Evolutionary conservation across 2,329 filamentous ascomycete genomes (phyloP).

Genomic region (Pseudogymnoascus sp.): DNA sequence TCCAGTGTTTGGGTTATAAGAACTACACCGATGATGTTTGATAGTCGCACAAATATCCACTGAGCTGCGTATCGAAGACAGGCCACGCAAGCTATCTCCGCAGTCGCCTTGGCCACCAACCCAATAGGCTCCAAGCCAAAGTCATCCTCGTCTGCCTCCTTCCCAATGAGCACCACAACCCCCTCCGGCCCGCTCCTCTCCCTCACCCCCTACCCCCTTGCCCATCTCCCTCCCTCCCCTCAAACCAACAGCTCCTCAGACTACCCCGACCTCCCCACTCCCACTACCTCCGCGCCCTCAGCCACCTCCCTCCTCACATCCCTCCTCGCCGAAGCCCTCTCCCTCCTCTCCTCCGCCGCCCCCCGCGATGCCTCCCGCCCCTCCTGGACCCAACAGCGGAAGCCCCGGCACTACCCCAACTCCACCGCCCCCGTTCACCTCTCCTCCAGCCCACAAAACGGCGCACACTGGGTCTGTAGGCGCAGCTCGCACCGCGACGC

Average conservation of each 20-base stretch:
- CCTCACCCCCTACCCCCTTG: not conserved
- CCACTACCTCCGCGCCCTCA: slow-evolving; percentile 12
- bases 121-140: not conserved
- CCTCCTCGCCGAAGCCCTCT: slow-evolving; percentile 50
- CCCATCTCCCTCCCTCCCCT: not conserved
- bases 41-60: not conserved
- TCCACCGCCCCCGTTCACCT: slow-evolving; percentile 47
- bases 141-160: not conserved
- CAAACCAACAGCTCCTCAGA: not conserved
- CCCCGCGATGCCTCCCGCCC: slow-evolving; percentile 30
- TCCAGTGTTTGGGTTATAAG: not conserved
- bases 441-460: slow-evolving; percentile 42
- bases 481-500: slow-evolving; percentile 53
- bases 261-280: not conserved
- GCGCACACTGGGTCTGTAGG: slow-evolving; percentile 58
- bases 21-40: not conserved
- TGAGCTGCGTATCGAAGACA: not conserved
- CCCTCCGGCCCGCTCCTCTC: not conserved
- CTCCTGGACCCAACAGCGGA: slow-evolving; percentile 45
- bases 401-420: slow-evolving; percentile 40
- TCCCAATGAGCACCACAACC: not conserved
- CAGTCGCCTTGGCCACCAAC: not conserved
- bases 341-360: slow-evolving; percentile 50
- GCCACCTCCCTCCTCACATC: slow-evolving; percentile 45
- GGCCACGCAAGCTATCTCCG: not conserved